Evolutionary conservation across 1,284 basidiomycete species (phyloP).

Genomic region (Marasmius tenuissimus): DNA sequence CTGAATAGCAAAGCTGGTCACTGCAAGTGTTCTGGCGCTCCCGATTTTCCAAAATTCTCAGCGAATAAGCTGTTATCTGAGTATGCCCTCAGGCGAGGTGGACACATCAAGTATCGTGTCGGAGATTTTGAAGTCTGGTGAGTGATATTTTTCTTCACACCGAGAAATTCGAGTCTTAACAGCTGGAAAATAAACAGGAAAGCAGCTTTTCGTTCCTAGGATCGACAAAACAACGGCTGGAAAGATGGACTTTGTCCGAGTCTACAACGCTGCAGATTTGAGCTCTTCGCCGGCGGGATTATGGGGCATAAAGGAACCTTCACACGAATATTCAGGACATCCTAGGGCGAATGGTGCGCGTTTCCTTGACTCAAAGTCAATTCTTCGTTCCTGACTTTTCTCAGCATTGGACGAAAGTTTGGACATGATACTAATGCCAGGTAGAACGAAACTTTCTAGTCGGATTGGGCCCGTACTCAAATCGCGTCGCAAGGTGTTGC

Average conservation of each 20-base stretch:
- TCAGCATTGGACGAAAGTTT: constrained; percentile 49
- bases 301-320: constrained; percentile 78
- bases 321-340: constrained; percentile 38
- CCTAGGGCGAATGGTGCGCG: constrained; percentile 52
- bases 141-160: constrained; percentile 16
- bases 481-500: constrained; percentile 54
- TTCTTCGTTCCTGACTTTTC: constrained; percentile 2
- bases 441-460: constrained; percentile 33
- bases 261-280: constrained; percentile 61
- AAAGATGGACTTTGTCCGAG: constrained; percentile 64
- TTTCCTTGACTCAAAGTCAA: not conserved
- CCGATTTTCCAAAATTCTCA: constrained; percentile 49
- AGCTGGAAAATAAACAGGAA: constrained; percentile 41
- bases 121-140: constrained; percentile 50
- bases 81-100: constrained; percentile 72
- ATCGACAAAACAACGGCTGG: constrained; percentile 45
- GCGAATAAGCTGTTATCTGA: constrained; percentile 71
- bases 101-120: constrained; percentile 54
- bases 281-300: constrained; percentile 51
- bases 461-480: not conserved
- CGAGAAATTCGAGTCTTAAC: not conserved
- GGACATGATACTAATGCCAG: constrained; percentile 71
- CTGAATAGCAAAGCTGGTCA: constrained; percentile 52
- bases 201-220: constrained; percentile 70
- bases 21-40: constrained; percentile 44